Evolutionary conservation across 108 stramenopile species (phyloP).

Genomic region (Skeletonema menzelii): DNA sequence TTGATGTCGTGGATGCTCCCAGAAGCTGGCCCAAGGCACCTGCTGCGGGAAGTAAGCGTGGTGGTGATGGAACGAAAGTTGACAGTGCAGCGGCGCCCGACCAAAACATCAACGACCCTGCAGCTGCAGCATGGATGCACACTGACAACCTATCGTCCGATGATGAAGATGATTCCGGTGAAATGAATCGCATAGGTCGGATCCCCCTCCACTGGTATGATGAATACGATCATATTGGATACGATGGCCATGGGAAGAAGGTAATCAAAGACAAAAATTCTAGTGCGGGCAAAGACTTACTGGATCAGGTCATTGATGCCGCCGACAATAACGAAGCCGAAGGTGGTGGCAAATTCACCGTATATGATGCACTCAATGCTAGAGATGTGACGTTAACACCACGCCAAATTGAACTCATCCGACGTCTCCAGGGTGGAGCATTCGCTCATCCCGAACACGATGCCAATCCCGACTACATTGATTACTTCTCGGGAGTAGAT

Average conservation of each 20-base stretch:
- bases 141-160: slow-evolving; percentile 96
- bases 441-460: slow-evolving; percentile 97
- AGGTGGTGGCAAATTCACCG: slow-evolving; percentile 60
- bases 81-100: neutral
- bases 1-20: slow-evolving; percentile 65
- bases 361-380: slow-evolving; percentile 96
- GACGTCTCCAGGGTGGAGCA: slow-evolving; percentile 91
- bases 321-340: slow-evolving; percentile 63
- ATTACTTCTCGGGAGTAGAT: slow-evolving; percentile 90
- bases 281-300: slow-evolving; percentile 51
- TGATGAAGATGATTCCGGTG: slow-evolving; percentile 92
- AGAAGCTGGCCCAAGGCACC: slow-evolving; percentile 49
- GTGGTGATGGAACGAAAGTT: slow-evolving; percentile 21
- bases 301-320: slow-evolving; percentile 75
- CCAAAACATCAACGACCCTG: slow-evolving; percentile 2
- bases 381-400: slow-evolving; percentile 84
- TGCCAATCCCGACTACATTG: slow-evolving; percentile 92
- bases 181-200: slow-evolving; percentile 90
- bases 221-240: slow-evolving; percentile 96
- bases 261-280: slow-evolving; percentile 70
- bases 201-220: slow-evolving; percentile 99
- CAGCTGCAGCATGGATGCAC: slow-evolving; percentile 69
- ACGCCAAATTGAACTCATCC: slow-evolving; percentile 92
- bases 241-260: slow-evolving; percentile 89
- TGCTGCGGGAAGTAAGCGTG: slow-evolving; percentile 29